Evolutionary conservation across 2,329 filamentous ascomycete species (phyloP).

Genomic region (Sodiomyces alkalinus): DNA sequence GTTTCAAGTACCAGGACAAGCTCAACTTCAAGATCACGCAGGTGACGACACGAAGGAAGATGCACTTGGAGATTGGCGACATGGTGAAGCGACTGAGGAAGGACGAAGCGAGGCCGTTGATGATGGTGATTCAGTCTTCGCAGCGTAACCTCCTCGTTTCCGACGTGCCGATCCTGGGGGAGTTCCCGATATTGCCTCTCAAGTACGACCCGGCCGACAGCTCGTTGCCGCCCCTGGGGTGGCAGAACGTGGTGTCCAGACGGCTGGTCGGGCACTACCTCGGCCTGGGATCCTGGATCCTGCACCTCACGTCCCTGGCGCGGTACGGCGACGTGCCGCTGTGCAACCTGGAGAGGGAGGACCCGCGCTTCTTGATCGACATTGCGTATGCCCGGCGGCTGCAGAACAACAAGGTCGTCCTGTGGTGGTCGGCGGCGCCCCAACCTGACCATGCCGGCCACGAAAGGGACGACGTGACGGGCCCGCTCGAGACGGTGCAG

Average conservation of each 20-base stretch:
- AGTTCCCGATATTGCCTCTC: constrained; percentile 71
- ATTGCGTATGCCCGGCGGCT: constrained; percentile 83
- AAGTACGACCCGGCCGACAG: constrained; percentile 73
- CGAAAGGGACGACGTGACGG: constrained; percentile 79
- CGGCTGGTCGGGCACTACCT: constrained; percentile 81
- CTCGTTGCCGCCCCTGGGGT: constrained; percentile 78
- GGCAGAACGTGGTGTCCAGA: constrained; percentile 81
- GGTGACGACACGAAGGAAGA: constrained; percentile 79
- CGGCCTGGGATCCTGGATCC: constrained; percentile 80
- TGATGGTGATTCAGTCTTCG: constrained; percentile 84
- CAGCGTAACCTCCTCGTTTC: constrained; percentile 68
- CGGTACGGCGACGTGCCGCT: constrained; percentile 88
- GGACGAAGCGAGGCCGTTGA: constrained; percentile 64
- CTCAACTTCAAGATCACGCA: constrained; percentile 76
- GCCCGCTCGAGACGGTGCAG: constrained; percentile 68
- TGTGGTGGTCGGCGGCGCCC: constrained; percentile 89
- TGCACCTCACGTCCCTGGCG: constrained; percentile 75
- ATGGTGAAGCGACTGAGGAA: constrained; percentile 79
- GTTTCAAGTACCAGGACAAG: constrained; percentile 75
- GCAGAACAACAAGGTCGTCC: constrained; percentile 78
- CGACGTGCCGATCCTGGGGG: constrained; percentile 68
- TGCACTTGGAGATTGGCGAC: constrained; percentile 76
- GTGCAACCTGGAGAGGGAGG: constrained; percentile 88
- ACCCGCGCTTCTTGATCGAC: constrained; percentile 90
- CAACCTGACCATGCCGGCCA: constrained; percentile 91